Percentiles rank a stretch among this genome's conserved stretches.
Conservation (phyloP, 148 eudicot genomes). For the Chenopodium album region DNA sequence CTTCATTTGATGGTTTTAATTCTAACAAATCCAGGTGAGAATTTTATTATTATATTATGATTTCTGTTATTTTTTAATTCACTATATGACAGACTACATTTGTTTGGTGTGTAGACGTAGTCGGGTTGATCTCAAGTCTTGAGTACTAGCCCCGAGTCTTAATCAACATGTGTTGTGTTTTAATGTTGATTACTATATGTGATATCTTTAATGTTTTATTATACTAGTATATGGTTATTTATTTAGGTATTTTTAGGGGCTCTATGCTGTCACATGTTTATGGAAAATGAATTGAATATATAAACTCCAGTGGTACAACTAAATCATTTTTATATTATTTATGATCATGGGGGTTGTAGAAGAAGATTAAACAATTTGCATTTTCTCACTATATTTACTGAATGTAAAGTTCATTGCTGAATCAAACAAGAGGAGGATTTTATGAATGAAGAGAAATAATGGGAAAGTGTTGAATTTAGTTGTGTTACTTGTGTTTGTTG, state of each 20-base stretch:
- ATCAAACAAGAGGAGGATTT: not conserved
- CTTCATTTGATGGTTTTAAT: constrained; percentile 35
- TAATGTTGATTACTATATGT: no score
- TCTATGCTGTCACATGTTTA: constrained; percentile 6
- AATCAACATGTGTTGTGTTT: no score
- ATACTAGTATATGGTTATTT: no score
- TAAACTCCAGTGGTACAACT: not conserved
- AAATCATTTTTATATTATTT: not conserved
- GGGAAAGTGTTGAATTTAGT: not conserved
- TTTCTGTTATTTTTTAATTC: not conserved
- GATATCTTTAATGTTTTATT: no score
- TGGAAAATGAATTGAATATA: constrained; percentile 7
- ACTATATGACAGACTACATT: not conserved
- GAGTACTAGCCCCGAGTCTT: no score
- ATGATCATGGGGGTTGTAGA: not conserved
- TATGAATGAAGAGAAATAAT: constrained; percentile 4
- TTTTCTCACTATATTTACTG: not conserved
- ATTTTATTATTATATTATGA: not conserved
- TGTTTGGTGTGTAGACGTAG: no score
- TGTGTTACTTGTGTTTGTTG: not conserved
- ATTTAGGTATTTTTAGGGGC: not conserved
- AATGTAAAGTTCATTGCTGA: no score
- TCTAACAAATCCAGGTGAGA: constrained; percentile 57
- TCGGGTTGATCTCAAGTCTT: no score
- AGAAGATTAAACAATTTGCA: not conserved